Conservation (phyloP, 202 grass and related monocot genomes). For the Brachypodium distachyon region DNA sequence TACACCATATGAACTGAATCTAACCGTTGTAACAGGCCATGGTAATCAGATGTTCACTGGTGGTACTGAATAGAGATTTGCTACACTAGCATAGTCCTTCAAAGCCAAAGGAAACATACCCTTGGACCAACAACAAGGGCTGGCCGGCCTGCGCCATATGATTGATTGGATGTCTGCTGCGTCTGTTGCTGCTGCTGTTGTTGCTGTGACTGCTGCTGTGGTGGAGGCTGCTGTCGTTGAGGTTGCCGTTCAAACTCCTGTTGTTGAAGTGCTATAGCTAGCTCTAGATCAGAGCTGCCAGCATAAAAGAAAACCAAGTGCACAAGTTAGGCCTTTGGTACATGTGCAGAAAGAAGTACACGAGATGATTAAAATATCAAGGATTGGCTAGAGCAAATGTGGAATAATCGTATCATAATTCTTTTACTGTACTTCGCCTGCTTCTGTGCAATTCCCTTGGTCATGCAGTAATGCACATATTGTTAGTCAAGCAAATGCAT, state of each 20-base stretch:
- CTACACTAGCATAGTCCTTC: neutral
- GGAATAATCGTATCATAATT: neutral
- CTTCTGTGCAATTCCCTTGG: neutral
- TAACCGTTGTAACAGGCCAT: neutral
- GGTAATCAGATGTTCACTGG: neutral
- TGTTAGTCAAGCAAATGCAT: neutral
- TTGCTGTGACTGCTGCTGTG: slow-evolving; percentile 36
- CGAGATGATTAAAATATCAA: neutral
- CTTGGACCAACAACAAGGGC: slow-evolving; percentile 74
- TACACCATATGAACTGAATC: neutral
- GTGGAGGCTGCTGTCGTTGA: slow-evolving; percentile 29
- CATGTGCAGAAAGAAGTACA: neutral
- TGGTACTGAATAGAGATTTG: neutral
- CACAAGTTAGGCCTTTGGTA: neutral
- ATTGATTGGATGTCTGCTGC: slow-evolving; percentile 39
- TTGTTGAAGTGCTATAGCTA: slow-evolving; percentile 91
- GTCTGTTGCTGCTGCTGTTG: slow-evolving; percentile 24
- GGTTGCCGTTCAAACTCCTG: slow-evolving; percentile 80
- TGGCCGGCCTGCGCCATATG: slow-evolving; percentile 45
- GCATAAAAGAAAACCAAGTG: neutral
- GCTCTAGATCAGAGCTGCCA: slow-evolving; percentile 86
- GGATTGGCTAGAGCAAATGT: neutral
- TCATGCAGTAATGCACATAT: neutral
- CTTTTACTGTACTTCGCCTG: neutral
- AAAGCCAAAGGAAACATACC: slow-evolving; percentile 36